These are phyloP conservation scores for Xylaria sp. DNA, from an alignment of 2,329 filamentous ascomycete genomes.

Conservation along the genomic window DNA sequence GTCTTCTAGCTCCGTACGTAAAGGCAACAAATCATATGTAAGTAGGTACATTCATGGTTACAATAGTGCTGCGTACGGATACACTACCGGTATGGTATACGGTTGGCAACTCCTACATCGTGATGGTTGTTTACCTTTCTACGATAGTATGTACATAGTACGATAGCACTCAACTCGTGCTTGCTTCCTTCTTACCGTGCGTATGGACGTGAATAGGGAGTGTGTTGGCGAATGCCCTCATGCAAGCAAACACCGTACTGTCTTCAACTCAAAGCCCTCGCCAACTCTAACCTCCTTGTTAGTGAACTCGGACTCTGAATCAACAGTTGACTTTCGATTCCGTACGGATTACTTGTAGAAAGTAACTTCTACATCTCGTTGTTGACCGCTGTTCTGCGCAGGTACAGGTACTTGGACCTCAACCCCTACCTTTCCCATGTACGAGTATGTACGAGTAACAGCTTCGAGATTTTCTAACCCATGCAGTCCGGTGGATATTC, in stretches of 20 bases:
- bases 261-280: constrained; percentile 1
- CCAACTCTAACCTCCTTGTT: constrained; percentile 5
- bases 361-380: too few species aligned
- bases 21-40: too few species aligned
- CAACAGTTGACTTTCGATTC: too few species aligned
- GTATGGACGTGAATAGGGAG: not conserved
- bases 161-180: too few species aligned
- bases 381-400: constrained; percentile 16
- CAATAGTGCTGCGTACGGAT: too few species aligned
- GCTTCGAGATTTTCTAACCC: not conserved
- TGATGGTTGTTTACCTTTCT: too few species aligned
- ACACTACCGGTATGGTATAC: too few species aligned
- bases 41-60: too few species aligned
- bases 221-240: constrained; percentile 3
- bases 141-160: too few species aligned
- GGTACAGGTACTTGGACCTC: constrained; percentile 1
- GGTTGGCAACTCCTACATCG: too few species aligned
- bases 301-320: not conserved
- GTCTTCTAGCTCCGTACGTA: too few species aligned
- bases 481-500: not conserved
- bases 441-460: not conserved
- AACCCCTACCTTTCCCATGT: not conserved
- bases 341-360: too few species aligned
- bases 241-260: not conserved
- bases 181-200: not conserved